Evolutionary conservation across 2,329 filamentous ascomycete species (phyloP), one percentile per base, ranked within the genome.

Genomic region (Sporothrix globosa): DNA sequence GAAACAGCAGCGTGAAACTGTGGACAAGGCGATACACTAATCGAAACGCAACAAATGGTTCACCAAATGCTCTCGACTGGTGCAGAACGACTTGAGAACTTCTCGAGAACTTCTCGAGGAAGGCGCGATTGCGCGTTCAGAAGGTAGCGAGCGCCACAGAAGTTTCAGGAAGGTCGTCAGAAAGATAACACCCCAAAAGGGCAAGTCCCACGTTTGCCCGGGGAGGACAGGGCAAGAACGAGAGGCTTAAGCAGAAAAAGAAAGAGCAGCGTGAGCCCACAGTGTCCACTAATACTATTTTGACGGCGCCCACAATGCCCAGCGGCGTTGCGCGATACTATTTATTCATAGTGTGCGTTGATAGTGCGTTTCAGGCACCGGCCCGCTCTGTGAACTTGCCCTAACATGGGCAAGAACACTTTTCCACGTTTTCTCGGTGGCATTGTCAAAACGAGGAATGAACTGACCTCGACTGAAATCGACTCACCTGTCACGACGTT

Each of bases 341-440:
- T 63, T 44, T 34, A 34, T 34, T 34, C 34, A n/a, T 41, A 41
- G 10, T 24, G 34, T 14, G 34, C 56, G 56, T n/a, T 60, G 30
- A 65, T 50, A 34, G 61, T 34, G 44, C 24, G 61, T 65, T 65
- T 50, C 61, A 65, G 44, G 50, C 41, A 34, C 21, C 14, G 60
- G 44, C 61, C 41, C 61, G 41, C 24, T 41, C 60, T 50, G 3
- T 30, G 13, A 53, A 21, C 58, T 46, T 24, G 10, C 5, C 39
- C 39, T 1, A 10, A 39, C 21, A 21, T 34, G 56, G 19, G 19
- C 21, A 48, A 48, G 14, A 19, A 19, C 44, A 19, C 1, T 17
- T 48, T 48, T 21, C 50, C 50, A 56, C 54, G 54, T 58, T 39
- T 17, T 10, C 17, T 21, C 44, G 44, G 14, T 48, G 44, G 2